Evolutionary conservation across 176 grass and related monocot species (phyloP), one percentile per base, ranked within the genome.

Genomic region (Dactylis glomerata): DNA sequence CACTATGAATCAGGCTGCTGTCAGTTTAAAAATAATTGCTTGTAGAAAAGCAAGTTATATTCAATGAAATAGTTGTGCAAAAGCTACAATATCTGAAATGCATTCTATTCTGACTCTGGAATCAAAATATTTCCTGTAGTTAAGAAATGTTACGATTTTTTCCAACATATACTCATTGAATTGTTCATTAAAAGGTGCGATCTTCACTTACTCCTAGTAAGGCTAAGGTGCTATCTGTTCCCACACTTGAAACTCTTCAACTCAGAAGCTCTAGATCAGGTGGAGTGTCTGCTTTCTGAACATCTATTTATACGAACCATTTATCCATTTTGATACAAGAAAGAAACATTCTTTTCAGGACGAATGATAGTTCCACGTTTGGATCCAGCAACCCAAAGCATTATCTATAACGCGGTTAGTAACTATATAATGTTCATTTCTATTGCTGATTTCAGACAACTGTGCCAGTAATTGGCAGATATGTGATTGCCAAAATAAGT

Each of bases 341-440:
- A 46, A 67, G 28, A 19, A 13, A 58, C 68, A 47, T 36, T 61
- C 38, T 34, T 67, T 82, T 87, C 85, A 87, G 78, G 78, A 55
- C 58, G 85, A 81, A 15, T 87, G 34, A 87, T 87, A 67, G 78
- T 87, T 76, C 78, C 85, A 67, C 8, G 44, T 17, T 76, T 87
- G 78, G 85, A 87, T 57, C 78, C 78, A 56, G 85, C 45, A 82
- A 54, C 46, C 59, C 85, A 87, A 45, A 76, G 67, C 37, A 87
- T 87, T 64, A 51, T 65, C 17, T 86, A 86, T 65, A 68, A 33
- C 36, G 13, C 14, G 59, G 85, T 87, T 46, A 82, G 85, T 76
- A 66, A 82, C 17, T 12, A 23, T 19, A 76, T 46, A 51, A 55
- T 68, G 13, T 67, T 51, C 62, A 22, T 79, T 77, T 68, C 11